Evolutionary conservation across 192 early-diverging fungal genomes (phyloP).

Genomic region (Podila verticillata): DNA sequence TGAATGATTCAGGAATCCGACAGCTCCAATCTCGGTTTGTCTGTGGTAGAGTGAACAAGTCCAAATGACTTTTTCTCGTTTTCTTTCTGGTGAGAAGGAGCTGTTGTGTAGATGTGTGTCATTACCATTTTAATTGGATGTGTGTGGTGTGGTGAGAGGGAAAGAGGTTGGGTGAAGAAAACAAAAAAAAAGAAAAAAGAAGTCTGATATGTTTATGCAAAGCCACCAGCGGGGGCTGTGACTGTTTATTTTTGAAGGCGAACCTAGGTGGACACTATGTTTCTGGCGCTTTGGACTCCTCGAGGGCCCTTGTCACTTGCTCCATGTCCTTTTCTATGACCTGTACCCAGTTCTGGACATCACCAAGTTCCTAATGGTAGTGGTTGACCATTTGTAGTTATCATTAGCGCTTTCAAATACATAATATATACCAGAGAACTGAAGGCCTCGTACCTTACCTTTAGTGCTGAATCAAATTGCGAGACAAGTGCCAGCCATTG

Average conservation of each 20-base stretch:
- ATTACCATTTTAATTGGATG: conserved; percentile 4
- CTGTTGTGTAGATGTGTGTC: too few species aligned
- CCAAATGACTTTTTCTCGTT: too few species aligned
- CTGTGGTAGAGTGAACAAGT: too few species aligned
- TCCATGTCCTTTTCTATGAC: conserved; percentile 87
- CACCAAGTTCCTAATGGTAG: conserved; percentile 77
- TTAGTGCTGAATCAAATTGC: conserved; percentile 79
- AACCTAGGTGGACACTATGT: background rate
- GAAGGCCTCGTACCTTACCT: conserved; percentile 57
- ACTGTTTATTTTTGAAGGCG: background rate
- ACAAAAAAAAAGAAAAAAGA: conserved; percentile 17
- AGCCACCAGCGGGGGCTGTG: background rate
- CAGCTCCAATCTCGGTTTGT: too few species aligned
- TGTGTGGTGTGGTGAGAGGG: background rate
- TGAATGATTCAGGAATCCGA: too few species aligned
- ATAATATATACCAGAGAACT: background rate
- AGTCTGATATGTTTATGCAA: too few species aligned
- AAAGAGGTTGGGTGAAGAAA: background rate
- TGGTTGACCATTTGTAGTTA: background rate
- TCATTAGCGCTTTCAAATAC: background rate
- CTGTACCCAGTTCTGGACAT: conserved; percentile 86
- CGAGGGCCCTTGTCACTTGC: conserved; percentile 73
- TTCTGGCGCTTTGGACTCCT: conserved; percentile 26
- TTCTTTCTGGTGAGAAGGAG: too few species aligned
- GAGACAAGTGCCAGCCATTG: conserved; percentile 84